Evolutionary conservation across 1,284 basidiomycete genomes (phyloP), one percentile per base, ranked within the genome.

Genomic region (Microbotryomycetes sp.): DNA sequence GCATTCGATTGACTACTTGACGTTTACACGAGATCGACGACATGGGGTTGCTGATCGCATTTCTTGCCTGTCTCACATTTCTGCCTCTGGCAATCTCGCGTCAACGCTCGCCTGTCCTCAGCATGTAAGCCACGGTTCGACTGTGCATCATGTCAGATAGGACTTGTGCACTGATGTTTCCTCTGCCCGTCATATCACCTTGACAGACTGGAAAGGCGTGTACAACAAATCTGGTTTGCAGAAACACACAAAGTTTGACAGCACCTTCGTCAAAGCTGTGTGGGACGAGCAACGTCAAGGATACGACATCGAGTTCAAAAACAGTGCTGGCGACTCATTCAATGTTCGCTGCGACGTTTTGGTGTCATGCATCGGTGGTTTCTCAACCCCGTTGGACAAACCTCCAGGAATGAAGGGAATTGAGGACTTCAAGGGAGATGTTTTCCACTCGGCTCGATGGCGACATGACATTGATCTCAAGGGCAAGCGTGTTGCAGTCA

Each of bases 401-500:
- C 59, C 60, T 6, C 57, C 48, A 2, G 60, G 59, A 2, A 45
- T 63, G 60, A 59, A 58, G 32, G 64, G 66, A 6, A 46, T 68
- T 36, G 61, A 68, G n/a, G 16, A 29, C 19, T 76, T 76, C 58
- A 57, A 70, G 19, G 69, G 68, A 15, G 52, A 55, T 14, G 29
- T 49, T 7, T 76, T 77, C 66, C 76, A 77, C 62, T 73, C 74
- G 29, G 74, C 74, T 0, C 64, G 72, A 4, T 77, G 76, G 76
- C 72, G 76, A 54, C 71, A 73, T 42, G 63, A 62, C 19, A 70
- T 76, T 32, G 63, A 72, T 29, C 50, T 75, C 36, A 68, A 67
- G 47, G 69, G 70, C 56, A 77, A 76, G 61, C 64, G 73, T 45
- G 74, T 76, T 15, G 68, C 74, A 19, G 65, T 77, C 16, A 67